Evolutionary conservation across 2,329 filamentous ascomycete species (phyloP), one percentile per base, ranked within the genome.

Genomic region (Westerdykella ornata): DNA sequence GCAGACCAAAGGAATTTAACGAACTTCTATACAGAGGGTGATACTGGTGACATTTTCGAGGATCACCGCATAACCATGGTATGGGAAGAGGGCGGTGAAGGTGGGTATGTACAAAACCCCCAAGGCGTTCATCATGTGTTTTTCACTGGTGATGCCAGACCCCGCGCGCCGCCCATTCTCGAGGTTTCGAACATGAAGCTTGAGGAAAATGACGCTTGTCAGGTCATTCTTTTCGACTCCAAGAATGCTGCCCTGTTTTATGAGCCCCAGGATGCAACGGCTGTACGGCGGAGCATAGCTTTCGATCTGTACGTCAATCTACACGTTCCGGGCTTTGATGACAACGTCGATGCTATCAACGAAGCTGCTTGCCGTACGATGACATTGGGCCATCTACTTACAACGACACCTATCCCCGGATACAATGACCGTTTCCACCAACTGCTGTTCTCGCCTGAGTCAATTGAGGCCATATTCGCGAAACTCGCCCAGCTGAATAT

Each of bases 251-350:
- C 44, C 9, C 37, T 51, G n/a, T 44, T 40, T 15, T 51, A 53
- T 17, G 37, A 51, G 13, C 41, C 46, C 18, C 33, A 43, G 14
- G 33, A 43, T 35, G 17, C 40, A 7, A 39, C 37, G 7, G 44
- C 35, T 3, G 26, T 46, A 6, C 45, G 45, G 9, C 22, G 39
- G 13, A 42, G 46, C 22, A 40, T 43, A 12, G 45, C 28, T n/a
- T 32, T 47, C 17, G 42, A 49, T 32, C 44, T 53, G 14, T 43
- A 49, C 28, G 30, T 48, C 28, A 47, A 45, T 26, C 8, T 9
- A 26, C 8, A 26, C 22, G 8, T 26, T 26, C 22, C 22, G 8
- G 22, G 22, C 8, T 26, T 7, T 11, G 22, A 26, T 4, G 22
- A 26, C 8, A 26, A 26, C 8, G 22, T 9, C 8, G 22, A 26